Percentiles rank a stretch among this genome's conserved stretches.
phyloP scores from a whole-genome alignment of 345 rosid species.

The Sonneratia alba region DNA sequence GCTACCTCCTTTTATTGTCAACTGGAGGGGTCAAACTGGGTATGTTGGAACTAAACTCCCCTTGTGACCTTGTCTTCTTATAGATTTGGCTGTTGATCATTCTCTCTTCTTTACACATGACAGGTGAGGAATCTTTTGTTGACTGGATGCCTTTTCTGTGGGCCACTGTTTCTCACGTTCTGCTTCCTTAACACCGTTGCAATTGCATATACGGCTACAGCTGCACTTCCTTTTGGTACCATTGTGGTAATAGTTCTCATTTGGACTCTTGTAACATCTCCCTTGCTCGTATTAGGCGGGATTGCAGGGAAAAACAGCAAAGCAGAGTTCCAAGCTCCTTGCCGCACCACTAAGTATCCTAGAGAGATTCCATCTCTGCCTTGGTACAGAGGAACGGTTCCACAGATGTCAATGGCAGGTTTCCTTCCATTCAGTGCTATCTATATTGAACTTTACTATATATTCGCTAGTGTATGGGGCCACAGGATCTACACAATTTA shows the following conservation, averaged over 20 bases:
- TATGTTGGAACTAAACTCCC: slow-evolving; percentile 8
- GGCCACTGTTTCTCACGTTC: slow-evolving; percentile 40
- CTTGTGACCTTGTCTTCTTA: not conserved
- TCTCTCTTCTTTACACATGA: not conserved
- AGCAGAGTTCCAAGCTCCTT: slow-evolving; percentile 52
- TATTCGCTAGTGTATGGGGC: slow-evolving; percentile 54
- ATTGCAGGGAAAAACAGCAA: slow-evolving; percentile 53
- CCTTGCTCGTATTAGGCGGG: slow-evolving; percentile 43
- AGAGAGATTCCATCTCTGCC: slow-evolving; percentile 45
- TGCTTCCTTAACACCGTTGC: slow-evolving; percentile 51
- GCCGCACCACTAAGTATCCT: slow-evolving; percentile 49
- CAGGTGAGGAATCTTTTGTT: slow-evolving; percentile 46
- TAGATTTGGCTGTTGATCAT: not conserved
- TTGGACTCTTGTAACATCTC: slow-evolving; percentile 45
- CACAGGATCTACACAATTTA: slow-evolving; percentile 53
- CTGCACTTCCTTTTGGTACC: slow-evolving; percentile 44
- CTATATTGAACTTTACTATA: slow-evolving; percentile 46
- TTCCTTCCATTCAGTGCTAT: slow-evolving; percentile 51
- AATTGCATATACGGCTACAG: slow-evolving; percentile 38
- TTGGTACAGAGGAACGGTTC: slow-evolving; percentile 38
- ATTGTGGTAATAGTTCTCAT: slow-evolving; percentile 43
- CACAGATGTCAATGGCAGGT: slow-evolving; percentile 64
- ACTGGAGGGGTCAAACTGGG: slow-evolving; percentile 52
- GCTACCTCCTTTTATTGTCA: slow-evolving; percentile 41
- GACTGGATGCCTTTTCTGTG: slow-evolving; percentile 44